phyloP scores from a whole-genome alignment of 2,329 filamentous ascomycete genomes.

The Pseudocercospora cruenta region DNA sequence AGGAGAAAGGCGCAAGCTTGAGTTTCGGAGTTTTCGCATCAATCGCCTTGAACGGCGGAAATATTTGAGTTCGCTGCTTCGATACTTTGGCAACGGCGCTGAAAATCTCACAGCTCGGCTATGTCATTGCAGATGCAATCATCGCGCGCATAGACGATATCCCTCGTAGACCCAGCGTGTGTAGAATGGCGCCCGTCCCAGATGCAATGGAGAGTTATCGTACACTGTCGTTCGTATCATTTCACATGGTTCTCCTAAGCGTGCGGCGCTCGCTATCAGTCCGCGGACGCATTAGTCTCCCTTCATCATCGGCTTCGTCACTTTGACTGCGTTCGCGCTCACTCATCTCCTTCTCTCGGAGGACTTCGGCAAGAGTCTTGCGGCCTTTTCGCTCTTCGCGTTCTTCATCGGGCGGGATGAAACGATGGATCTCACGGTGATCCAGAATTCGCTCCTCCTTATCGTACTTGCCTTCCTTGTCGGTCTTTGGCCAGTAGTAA shows the following conservation, averaged over 20 bases:
- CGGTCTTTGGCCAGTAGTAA: conserved; percentile 93
- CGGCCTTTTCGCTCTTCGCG: conserved; percentile 39
- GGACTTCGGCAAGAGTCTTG: conserved; percentile 36
- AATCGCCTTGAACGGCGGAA: not conserved
- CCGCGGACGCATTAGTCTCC: not conserved
- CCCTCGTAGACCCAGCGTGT: not conserved
- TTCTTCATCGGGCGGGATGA: conserved; percentile 62
- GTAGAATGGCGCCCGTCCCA: not conserved
- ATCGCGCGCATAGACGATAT: not conserved
- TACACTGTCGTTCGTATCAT: conserved; percentile 9
- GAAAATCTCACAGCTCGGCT: not conserved
- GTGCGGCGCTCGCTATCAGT: not conserved
- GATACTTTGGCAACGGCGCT: not conserved
- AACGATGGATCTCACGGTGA: conserved; percentile 84
- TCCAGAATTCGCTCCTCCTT: conserved; percentile 72
- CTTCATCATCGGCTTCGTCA: conserved; percentile 3
- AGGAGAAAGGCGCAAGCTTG: not conserved
- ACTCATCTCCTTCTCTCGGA: conserved; percentile 33
- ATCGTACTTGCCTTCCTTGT: conserved; percentile 74
- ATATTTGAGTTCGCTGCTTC: not conserved
- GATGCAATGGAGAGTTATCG: conserved; percentile 3
- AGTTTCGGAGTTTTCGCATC: not conserved
- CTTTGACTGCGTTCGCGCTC: conserved; percentile 27
- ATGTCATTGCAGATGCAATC: not conserved
- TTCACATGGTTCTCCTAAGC: conserved; percentile 2